phyloP scores from a whole-genome alignment of 73 alveolate genomes.

The Tetrahymena malaccensis region DNA sequence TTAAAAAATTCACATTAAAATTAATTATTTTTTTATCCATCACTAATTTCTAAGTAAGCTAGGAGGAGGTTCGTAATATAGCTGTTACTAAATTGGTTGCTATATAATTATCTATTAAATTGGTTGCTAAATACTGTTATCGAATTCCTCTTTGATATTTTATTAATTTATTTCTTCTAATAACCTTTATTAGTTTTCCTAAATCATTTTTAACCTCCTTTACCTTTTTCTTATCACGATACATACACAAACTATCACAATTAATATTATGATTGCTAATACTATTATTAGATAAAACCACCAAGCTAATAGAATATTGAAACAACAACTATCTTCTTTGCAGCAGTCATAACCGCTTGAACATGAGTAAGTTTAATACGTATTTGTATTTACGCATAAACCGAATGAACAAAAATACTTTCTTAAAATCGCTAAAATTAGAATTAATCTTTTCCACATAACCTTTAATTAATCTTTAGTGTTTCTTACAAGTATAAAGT shows the following conservation, averaged over 20 bases:
- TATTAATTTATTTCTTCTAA: not conserved
- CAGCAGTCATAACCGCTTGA: not conserved
- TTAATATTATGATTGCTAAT: not conserved
- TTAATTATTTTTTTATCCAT: not conserved
- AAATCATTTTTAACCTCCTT: too few relatives aligned
- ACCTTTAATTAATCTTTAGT: not conserved
- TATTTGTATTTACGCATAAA: not conserved
- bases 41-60: not conserved
- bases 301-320: not conserved
- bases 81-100: not conserved
- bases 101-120: too few relatives aligned
- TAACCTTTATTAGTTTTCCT: not conserved
- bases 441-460: not conserved
- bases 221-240: not conserved
- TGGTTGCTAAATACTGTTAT: not conserved
- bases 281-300: not conserved
- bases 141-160: not conserved
- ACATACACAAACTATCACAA: not conserved
- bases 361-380: not conserved
- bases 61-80: not conserved
- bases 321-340: not conserved
- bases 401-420: not conserved
- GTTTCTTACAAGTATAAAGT: too few relatives aligned
- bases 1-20: too few relatives aligned
- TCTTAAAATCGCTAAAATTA: not conserved